Evolutionary conservation across 1,284 basidiomycete species (phyloP).

Genomic region (Ceratobasidium sp.): DNA sequence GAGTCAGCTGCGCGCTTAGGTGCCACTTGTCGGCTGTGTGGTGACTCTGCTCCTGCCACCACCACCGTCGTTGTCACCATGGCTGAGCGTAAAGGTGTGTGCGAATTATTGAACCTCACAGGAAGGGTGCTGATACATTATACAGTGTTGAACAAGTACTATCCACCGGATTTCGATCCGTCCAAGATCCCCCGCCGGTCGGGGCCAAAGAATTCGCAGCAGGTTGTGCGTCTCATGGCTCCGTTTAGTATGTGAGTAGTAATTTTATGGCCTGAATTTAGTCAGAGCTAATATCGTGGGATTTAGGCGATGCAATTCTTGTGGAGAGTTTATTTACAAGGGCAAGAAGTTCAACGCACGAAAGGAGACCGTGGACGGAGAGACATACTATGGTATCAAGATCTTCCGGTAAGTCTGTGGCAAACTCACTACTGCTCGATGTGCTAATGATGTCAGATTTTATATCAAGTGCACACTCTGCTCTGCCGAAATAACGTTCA

Average conservation of each 20-base stretch:
- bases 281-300: conserved; percentile 40
- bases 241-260: conserved; percentile 89
- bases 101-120: background rate
- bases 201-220: conserved; percentile 89
- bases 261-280: conserved; percentile 1
- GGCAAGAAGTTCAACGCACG: conserved; percentile 99
- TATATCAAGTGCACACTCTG: conserved; percentile 90
- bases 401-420: conserved; percentile 73
- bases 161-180: conserved; percentile 96
- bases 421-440: too few species aligned
- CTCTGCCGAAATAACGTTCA: conserved; percentile 99
- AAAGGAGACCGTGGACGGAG: conserved; percentile 96
- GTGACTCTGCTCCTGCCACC: background rate
- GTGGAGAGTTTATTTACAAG: conserved; percentile 97
- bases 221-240: conserved; percentile 98
- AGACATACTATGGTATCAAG: conserved; percentile 98
- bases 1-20: conserved; percentile 23
- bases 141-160: conserved; percentile 78
- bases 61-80: conserved; percentile 57
- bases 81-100: conserved; percentile 85
- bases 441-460: too few species aligned
- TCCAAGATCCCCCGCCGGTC: conserved; percentile 92
- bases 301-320: conserved; percentile 85
- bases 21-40: background rate
- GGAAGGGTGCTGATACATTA: background rate